Evolutionary conservation across 2,329 filamentous ascomycete species (phyloP), one percentile per base, ranked within the genome.

Genomic region (Stagonosporopsis rhizophila): DNA sequence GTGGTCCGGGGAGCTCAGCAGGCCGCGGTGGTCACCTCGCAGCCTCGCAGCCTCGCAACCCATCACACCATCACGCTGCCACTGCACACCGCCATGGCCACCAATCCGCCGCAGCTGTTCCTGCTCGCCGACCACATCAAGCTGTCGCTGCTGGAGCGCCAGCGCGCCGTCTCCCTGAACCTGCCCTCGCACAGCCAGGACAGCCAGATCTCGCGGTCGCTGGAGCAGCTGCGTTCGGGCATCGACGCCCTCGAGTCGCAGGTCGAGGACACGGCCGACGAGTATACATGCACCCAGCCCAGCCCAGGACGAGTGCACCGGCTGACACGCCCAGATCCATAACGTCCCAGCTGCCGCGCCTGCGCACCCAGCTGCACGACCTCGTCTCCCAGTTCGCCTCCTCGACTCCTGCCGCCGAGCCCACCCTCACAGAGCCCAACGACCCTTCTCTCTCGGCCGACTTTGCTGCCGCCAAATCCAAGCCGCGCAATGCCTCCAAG

Each of bases 51-150:
- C n/a, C n/a, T n/a, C n/a, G n/a, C n/a, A n/a, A n/a, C n/a, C n/a
- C n/a, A n/a, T n/a, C n/a, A n/a, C n/a, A n/a, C n/a, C 39, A 32
- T 19, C 52, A 45, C 39, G 41, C 41, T 47, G 32, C 41, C 48
- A 39, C 47, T 42, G 38, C 52, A 37, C 51, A 46, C 45, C 60
- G 50, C 65, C 57, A 76, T 75, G 69, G 68, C 72, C 50, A 75
- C 75, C 67, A 85, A 83, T 65, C 81, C 85, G 45, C 83, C 83
- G 14, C 93, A 97, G 77, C 88, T 98, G 65, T 92, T 93, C 75
- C 89, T 98, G 50, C 87, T 98, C 55, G 92, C 93, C 70, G 95
- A 99, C 79, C 94, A 98, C 78, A 91, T 98, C 82, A 97, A 98
- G 79, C 86, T 98, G 59, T 96, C 93, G 14, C 84, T 99, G 15